A percentile compares a stretch with the other conserved stretches of the same genome.
Conservation (phyloP, 2,329 filamentous ascomycete species). For the Colletotrichum caudatum region DNA sequence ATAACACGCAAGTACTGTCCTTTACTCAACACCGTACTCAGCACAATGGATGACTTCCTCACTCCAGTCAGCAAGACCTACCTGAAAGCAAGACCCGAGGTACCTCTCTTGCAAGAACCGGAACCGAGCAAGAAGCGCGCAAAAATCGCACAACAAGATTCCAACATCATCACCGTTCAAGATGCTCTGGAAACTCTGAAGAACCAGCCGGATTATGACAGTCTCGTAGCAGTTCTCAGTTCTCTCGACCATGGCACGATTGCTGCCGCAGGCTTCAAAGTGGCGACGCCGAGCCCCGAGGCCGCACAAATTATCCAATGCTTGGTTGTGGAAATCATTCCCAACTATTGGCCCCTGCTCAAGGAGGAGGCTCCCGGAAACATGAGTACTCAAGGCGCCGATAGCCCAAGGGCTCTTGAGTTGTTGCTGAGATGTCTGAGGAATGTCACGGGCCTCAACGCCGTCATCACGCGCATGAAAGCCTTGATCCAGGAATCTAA, state of each 20-base stretch:
- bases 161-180: constrained; percentile 50
- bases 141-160: constrained; percentile 22
- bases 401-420: constrained; percentile 53
- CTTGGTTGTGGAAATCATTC: constrained; percentile 79
- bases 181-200: constrained; percentile 72
- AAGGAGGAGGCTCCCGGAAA: constrained; percentile 55
- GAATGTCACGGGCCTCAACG: constrained; percentile 82
- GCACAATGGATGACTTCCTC: constrained; percentile 67
- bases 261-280: constrained; percentile 58
- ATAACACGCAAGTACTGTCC: constrained; percentile 2
- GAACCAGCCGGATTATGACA: constrained; percentile 71
- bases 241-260: constrained; percentile 58
- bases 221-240: constrained; percentile 63
- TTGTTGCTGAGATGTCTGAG: constrained; percentile 74
- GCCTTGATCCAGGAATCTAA: constrained; percentile 67
- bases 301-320: constrained; percentile 81
- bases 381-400: constrained; percentile 27
- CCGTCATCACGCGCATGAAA: constrained; percentile 77
- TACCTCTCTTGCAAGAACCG: constrained; percentile 55
- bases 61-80: constrained; percentile 67
- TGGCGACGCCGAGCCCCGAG: constrained; percentile 73
- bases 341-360: constrained; percentile 83
- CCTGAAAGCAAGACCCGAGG: constrained; percentile 53
- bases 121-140: constrained; percentile 43
- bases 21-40: not conserved